These are phyloP conservation scores for Xylariaceae sp. DNA, from an alignment of 2,329 filamentous ascomycete genomes.

Conservation along the genomic window DNA sequence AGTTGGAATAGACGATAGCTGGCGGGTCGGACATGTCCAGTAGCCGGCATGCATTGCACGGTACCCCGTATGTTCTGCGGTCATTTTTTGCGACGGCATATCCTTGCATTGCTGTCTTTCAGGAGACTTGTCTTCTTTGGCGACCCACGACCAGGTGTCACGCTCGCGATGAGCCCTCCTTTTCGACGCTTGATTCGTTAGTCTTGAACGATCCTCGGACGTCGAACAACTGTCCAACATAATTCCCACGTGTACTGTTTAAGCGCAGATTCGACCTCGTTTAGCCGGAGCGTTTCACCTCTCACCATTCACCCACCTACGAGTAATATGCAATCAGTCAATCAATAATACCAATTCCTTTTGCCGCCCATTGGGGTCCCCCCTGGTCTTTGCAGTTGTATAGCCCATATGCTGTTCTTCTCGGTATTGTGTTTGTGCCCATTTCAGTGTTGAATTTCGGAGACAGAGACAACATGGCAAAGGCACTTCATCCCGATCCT, in stretches of 20 bases:
- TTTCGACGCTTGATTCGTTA: not conserved
- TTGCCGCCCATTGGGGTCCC: not conserved
- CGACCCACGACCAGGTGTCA: not conserved
- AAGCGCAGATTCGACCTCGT: not conserved
- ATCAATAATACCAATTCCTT: not conserved
- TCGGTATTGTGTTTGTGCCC: not conserved
- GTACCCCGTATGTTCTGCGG: not conserved
- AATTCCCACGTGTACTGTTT: not conserved
- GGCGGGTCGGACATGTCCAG: not conserved
- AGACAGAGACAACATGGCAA: not conserved
- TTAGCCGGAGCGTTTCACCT: no score
- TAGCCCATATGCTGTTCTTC: not conserved
- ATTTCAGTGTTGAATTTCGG: not conserved
- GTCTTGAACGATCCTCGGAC: not conserved
- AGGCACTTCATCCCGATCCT: not conserved
- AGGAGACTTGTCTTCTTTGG: not conserved
- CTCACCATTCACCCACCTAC: not conserved
- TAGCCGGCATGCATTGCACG: conserved; percentile 8
- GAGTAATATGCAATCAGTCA: no score
- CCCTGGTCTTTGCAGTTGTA: not conserved
- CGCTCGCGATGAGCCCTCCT: not conserved
- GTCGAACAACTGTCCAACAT: not conserved
- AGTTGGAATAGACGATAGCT: conserved; percentile 19
- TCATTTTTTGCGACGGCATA: not conserved
- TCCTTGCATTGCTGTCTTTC: not conserved